Conservation (phyloP, 2,329 filamentous ascomycete genomes). For the Penicillium sp. region DNA sequence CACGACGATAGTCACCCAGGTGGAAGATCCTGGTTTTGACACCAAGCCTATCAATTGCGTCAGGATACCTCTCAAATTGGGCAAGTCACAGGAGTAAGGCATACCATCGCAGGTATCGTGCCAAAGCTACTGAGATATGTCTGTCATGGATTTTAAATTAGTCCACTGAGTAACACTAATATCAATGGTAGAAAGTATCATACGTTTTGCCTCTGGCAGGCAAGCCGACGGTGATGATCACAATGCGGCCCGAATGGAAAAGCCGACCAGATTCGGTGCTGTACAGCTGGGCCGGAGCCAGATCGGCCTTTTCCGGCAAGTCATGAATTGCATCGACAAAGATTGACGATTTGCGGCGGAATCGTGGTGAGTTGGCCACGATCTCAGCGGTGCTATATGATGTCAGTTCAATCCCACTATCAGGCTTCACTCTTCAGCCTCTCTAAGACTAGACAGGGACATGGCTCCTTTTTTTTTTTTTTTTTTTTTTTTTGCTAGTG, state of each 20-base stretch:
- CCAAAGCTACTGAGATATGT: constrained; percentile 92
- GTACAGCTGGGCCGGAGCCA: constrained; percentile 95
- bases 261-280: constrained; percentile 96
- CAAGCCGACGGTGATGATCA: constrained; percentile 93
- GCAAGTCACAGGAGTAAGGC: constrained; percentile 23
- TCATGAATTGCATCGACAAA: constrained; percentile 98
- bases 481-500: neutral
- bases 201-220: constrained; percentile 94
- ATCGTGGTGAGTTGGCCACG: constrained; percentile 83
- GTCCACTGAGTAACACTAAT: neutral
- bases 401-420: constrained; percentile 26
- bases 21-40: constrained; percentile 99
- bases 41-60: constrained; percentile 64
- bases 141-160: constrained; percentile 43
- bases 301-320: constrained; percentile 74
- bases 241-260: constrained; percentile 95
- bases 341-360: constrained; percentile 88
- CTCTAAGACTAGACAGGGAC: neutral
- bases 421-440: neutral
- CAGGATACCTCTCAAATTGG: neutral
- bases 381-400: constrained; percentile 77
- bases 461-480: neutral
- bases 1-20: constrained; percentile 90
- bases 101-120: constrained; percentile 87
- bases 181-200: constrained; percentile 32